Evolutionary conservation across 1,139 yeast genomes (phyloP).

Genomic region (Geotrichum aggregatum): DNA sequence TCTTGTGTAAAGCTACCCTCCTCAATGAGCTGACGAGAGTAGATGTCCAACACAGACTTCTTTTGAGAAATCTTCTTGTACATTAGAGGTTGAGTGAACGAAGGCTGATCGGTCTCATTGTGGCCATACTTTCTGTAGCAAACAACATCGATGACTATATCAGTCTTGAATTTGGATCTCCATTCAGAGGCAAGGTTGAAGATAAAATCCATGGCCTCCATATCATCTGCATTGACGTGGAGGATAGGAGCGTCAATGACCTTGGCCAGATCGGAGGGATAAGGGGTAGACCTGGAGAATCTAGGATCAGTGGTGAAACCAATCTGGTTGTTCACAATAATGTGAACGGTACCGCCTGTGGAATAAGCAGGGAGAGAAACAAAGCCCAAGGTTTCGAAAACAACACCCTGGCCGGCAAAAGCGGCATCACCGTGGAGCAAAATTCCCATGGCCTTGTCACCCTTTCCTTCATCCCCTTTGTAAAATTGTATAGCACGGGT

Average conservation of each 20-base stretch:
- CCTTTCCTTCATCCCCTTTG: conserved; percentile 78
- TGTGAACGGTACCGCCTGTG: conserved; percentile 97
- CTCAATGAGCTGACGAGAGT: conserved; percentile 68
- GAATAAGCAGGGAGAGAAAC: conserved; percentile 89
- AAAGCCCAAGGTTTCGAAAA: conserved; percentile 96
- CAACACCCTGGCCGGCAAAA: conserved; percentile 98
- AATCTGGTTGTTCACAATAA: conserved; percentile 94
- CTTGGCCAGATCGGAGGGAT: conserved; percentile 97
- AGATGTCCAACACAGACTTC: conserved; percentile 81
- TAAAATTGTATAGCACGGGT: conserved; percentile 94
- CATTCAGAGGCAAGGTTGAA: conserved; percentile 97
- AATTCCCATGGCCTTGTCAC: conserved; percentile 83
- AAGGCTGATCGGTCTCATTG: conserved; percentile 98
- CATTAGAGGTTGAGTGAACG: conserved; percentile 98
- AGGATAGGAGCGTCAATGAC: conserved; percentile 95
- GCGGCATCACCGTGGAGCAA: conserved; percentile 99
- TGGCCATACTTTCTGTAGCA: conserved; percentile 99
- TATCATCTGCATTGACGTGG: conserved; percentile 98
- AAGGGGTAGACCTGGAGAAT: conserved; percentile 94
- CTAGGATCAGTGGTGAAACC: conserved; percentile 99
- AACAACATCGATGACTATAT: conserved; percentile 92
- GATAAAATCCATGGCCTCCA: conserved; percentile 85
- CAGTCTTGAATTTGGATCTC: conserved; percentile 95
- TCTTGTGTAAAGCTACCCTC: conserved; percentile 88
- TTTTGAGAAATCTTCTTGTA: conserved; percentile 85